Percentiles rank a stretch among this genome's conserved stretches.
phyloP scores from a whole-genome alignment of 305 asterid species.

The Fraxinus velutina region DNA sequence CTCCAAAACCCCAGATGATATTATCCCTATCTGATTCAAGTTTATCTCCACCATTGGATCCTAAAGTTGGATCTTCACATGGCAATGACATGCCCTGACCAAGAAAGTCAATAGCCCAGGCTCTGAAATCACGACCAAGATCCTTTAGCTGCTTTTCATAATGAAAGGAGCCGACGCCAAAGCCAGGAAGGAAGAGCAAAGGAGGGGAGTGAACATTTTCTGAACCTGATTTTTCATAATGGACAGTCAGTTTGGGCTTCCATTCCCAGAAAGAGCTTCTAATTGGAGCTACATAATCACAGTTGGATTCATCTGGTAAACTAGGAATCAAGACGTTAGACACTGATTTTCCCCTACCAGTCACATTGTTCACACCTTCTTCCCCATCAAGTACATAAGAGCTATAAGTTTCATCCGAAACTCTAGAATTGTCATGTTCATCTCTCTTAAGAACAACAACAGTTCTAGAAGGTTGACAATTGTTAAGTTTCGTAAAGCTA shows the following conservation, averaged over 20 bases:
- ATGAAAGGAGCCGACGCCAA: conserved; percentile 94
- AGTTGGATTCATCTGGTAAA: conserved; percentile 55
- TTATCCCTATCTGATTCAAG: conserved; percentile 29
- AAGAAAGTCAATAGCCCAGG: conserved; percentile 73
- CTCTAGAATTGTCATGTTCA: conserved; percentile 38
- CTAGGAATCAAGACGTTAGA: conserved; percentile 66
- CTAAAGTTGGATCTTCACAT: conserved; percentile 63
- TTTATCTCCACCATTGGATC: conserved; percentile 26
- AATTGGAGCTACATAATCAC: conserved; percentile 48
- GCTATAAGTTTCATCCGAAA: conserved; percentile 37
- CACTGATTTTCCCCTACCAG: conserved; percentile 32
- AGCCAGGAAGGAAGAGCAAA: conserved; percentile 85
- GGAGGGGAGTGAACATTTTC: conserved; percentile 66
- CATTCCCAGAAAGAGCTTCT: conserved; percentile 74
- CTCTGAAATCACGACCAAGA: conserved; percentile 78
- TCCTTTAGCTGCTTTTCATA: conserved; percentile 81
- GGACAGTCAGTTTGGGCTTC: conserved; percentile 70
- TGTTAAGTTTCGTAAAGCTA: conserved; percentile 29
- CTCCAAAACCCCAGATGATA: conserved; percentile 76
- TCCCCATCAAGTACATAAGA: conserved; percentile 53
- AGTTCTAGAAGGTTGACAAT: conserved; percentile 17
- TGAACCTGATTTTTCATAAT: conserved; percentile 76
- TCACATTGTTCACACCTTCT: conserved; percentile 29
- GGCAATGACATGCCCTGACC: conserved; percentile 77
- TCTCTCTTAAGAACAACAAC: conserved; percentile 33